Percentiles rank a stretch among this genome's conserved stretches.
Evolutionary conservation across 2,329 filamentous ascomycete species (phyloP).

Genomic region (Ascochyta rabiei): DNA sequence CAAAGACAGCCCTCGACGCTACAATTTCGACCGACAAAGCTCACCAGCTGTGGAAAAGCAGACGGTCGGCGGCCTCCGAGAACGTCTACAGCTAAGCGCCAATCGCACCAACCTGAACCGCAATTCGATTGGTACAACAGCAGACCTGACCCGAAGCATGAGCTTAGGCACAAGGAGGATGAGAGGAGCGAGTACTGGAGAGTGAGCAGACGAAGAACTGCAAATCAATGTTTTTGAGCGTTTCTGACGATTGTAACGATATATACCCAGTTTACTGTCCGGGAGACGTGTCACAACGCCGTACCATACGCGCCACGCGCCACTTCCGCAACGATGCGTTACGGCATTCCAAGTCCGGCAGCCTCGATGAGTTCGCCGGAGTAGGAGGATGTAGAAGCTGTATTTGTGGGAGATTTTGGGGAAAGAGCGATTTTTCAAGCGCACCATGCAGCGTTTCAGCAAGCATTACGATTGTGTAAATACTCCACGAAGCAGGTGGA

Average conservation of each 20-base stretch:
- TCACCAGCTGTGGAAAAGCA: constrained; percentile 43
- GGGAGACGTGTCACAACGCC: constrained; percentile 16
- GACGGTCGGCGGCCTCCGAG: constrained; percentile 26
- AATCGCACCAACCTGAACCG: constrained; percentile 35
- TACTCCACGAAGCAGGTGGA: not conserved
- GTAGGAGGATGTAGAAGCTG: not conserved
- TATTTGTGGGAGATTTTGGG: constrained; percentile 11
- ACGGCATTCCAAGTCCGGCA: constrained; percentile 4
- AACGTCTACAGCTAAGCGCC: constrained; percentile 33
- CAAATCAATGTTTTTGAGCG: constrained; percentile 13
- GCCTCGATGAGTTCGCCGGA: not conserved
- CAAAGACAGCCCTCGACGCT: constrained; percentile 36
- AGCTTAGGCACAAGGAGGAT: constrained; percentile 37
- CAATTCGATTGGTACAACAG: constrained; percentile 36
- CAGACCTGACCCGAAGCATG: constrained; percentile 35
- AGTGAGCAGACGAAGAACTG: constrained; percentile 34
- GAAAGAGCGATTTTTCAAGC: not conserved
- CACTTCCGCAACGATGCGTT: not conserved
- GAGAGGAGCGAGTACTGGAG: constrained; percentile 39
- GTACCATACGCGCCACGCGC: not conserved
- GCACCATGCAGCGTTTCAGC: constrained; percentile 4
- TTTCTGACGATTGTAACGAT: constrained; percentile 38
- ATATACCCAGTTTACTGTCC: constrained; percentile 35
- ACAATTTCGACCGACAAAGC: constrained; percentile 36
- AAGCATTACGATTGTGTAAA: constrained; percentile 4